A percentile compares a stretch with the other conserved stretches of the same genome.
These are phyloP conservation scores for Coniochaeta sp. DNA, from an alignment of 2,329 filamentous ascomycete genomes.

Conservation along the genomic window DNA sequence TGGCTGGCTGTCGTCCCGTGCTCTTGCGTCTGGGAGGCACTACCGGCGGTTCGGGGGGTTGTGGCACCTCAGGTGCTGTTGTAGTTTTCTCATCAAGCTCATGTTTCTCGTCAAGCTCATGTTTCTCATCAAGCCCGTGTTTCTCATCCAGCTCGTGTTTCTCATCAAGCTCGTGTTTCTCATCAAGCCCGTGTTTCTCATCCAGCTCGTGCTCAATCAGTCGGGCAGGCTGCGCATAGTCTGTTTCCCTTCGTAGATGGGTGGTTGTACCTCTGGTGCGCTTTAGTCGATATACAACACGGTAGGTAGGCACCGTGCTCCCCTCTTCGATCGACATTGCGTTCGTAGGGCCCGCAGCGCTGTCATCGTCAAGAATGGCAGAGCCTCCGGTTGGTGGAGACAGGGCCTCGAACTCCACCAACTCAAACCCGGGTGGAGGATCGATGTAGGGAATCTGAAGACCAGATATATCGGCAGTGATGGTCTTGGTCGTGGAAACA, in stretches of 20 bases:
- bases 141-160: slow-evolving; percentile 6
- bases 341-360: not conserved
- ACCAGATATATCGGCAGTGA: slow-evolving; percentile 57
- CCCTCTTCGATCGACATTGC: not conserved
- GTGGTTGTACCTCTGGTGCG: slow-evolving; percentile 41
- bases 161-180: slow-evolving; percentile 4
- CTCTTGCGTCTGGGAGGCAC: slow-evolving; percentile 11
- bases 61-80: too few relatives aligned
- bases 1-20: not conserved
- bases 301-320: slow-evolving; percentile 27
- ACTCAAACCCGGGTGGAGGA: slow-evolving; percentile 50
- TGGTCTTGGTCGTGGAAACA: slow-evolving; percentile 53
- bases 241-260: slow-evolving; percentile 7
- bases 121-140: slow-evolving; percentile 1
- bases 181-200: slow-evolving; percentile 1
- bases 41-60: slow-evolving; percentile 13
- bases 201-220: slow-evolving; percentile 8
- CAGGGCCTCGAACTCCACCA: slow-evolving; percentile 34
- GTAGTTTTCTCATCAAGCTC: not conserved
- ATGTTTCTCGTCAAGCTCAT: too few relatives aligned
- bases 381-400: not conserved
- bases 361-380: not conserved
- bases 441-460: slow-evolving; percentile 41
- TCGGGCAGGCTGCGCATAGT: not conserved
- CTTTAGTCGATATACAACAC: slow-evolving; percentile 53